Evolutionary conservation across 2,329 filamentous ascomycete species (phyloP).

Genomic region (Claviceps purpurea): DNA sequence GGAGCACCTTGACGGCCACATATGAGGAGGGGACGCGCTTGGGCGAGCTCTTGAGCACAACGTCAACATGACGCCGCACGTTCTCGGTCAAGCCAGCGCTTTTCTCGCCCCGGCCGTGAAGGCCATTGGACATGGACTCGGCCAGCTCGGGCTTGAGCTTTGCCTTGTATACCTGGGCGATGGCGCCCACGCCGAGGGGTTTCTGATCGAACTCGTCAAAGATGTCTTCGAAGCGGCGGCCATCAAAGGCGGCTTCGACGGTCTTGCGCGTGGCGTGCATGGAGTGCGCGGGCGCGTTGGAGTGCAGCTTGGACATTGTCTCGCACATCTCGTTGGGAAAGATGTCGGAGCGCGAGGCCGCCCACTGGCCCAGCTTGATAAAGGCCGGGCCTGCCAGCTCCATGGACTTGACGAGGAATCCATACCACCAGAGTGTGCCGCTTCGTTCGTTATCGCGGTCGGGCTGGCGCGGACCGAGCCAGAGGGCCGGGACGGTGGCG

Average conservation of each 20-base stretch:
- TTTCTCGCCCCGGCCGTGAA: conserved; percentile 28
- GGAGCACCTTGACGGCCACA: conserved; percentile 91
- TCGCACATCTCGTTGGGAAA: conserved; percentile 87
- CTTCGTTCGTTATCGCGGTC: conserved; percentile 59
- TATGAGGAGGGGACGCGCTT: conserved; percentile 78
- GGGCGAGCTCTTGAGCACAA: conserved; percentile 73
- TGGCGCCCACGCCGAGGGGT: conserved; percentile 85
- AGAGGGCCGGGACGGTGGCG: conserved; percentile 63
- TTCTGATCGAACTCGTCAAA: conserved; percentile 90
- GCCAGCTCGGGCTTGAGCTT: conserved; percentile 73
- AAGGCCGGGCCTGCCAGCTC: conserved; percentile 89
- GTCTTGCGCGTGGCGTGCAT: conserved; percentile 66
- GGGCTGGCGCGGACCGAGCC: conserved; percentile 54
- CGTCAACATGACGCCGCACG: conserved; percentile 70
- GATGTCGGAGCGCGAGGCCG: conserved; percentile 88
- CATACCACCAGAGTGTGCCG: conserved; percentile 91
- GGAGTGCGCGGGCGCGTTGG: conserved; percentile 85
- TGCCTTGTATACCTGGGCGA: conserved; percentile 95
- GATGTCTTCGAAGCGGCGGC: conserved; percentile 71
- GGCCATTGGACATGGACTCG: conserved; percentile 42
- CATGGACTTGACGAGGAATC: conserved; percentile 76
- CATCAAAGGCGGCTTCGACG: conserved; percentile 69
- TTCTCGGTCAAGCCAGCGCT: conserved; percentile 45
- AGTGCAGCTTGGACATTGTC: conserved; percentile 90
- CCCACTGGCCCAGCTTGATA: conserved; percentile 99